Percentiles rank a stretch among this genome's conserved stretches.
These are phyloP conservation scores for Serendipita sp. DNA, from an alignment of 768 basidiomycete genomes.

Conservation along the genomic window DNA sequence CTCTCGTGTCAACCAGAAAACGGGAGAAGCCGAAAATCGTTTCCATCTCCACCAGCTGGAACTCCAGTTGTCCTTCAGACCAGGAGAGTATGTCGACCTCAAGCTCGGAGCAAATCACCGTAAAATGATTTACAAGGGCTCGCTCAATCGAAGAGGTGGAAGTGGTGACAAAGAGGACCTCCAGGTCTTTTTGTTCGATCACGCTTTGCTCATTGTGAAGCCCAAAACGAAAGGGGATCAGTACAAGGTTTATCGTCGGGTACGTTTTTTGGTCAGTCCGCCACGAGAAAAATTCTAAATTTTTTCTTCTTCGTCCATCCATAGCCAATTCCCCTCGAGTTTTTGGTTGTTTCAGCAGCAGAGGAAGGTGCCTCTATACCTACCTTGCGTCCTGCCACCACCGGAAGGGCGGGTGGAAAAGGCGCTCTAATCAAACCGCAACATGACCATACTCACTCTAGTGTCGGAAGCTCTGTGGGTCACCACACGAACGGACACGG, in stretches of 20 bases:
- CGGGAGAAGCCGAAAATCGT: constrained; percentile 87
- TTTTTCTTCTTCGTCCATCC: neutral
- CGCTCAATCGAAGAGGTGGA: constrained; percentile 68
- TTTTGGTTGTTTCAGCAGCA: constrained; percentile 64
- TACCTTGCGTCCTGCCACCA: constrained; percentile 16
- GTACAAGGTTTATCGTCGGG: constrained; percentile 82
- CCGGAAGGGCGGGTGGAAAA: constrained; percentile 26
- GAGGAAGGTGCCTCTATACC: constrained; percentile 42
- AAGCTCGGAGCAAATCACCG: constrained; percentile 74
- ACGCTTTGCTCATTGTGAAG: constrained; percentile 88
- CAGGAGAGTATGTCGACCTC: constrained; percentile 79
- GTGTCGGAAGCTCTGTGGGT: constrained; percentile 13
- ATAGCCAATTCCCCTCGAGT: constrained; percentile 90
- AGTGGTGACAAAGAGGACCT: constrained; percentile 70
- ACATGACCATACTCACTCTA: constrained; percentile 6
- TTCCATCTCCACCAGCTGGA: constrained; percentile 92
- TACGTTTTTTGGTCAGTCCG: constrained; percentile 25
- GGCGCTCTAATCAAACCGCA: constrained; percentile 13
- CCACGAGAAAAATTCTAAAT: too few relatives aligned
- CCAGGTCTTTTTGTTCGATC: constrained; percentile 90
- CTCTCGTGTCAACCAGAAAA: constrained; percentile 77
- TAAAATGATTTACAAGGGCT: constrained; percentile 81
- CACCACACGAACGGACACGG: neutral
- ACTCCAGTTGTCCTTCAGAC: constrained; percentile 70
- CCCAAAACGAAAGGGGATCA: constrained; percentile 80